A percentile compares a stretch with the other conserved stretches of the same genome.
Evolutionary conservation across 306 rosid species (phyloP).

Genomic region (Lathyrus tuberosus): DNA sequence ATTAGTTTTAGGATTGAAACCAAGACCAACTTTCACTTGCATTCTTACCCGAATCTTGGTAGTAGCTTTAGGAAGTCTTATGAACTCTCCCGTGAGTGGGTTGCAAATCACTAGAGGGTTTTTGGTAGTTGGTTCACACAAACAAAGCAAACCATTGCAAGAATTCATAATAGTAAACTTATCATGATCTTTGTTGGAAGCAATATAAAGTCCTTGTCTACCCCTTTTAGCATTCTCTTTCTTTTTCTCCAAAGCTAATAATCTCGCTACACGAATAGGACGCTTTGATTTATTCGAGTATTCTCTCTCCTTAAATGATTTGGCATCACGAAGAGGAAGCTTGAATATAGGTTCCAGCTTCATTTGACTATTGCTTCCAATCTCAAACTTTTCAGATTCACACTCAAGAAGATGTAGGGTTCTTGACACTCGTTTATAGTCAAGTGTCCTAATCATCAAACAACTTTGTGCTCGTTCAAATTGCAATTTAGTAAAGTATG

Average conservation of each 20-base stretch:
- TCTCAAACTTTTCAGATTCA: constrained; percentile 17
- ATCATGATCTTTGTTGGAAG: background rate
- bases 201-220: background rate
- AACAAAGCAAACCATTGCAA: constrained; percentile 42
- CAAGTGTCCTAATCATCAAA: constrained; percentile 9
- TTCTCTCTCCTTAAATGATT: background rate
- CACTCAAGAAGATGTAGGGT: constrained; percentile 38
- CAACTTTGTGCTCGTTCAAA: background rate
- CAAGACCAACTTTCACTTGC: background rate
- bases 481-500: constrained; percentile 33
- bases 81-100: background rate
- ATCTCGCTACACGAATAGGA: background rate
- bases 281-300: background rate
- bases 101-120: constrained; percentile 4
- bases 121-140: background rate
- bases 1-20: background rate
- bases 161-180: background rate
- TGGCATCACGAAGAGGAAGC: constrained; percentile 35
- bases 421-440: constrained; percentile 9
- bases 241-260: constrained; percentile 29
- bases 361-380: background rate
- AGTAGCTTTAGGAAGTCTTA: background rate
- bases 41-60: background rate
- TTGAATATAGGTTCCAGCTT: constrained; percentile 40
- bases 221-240: background rate